Conservation (phyloP, 345 rosid species). For the Eutrema heterophyllum region DNA sequence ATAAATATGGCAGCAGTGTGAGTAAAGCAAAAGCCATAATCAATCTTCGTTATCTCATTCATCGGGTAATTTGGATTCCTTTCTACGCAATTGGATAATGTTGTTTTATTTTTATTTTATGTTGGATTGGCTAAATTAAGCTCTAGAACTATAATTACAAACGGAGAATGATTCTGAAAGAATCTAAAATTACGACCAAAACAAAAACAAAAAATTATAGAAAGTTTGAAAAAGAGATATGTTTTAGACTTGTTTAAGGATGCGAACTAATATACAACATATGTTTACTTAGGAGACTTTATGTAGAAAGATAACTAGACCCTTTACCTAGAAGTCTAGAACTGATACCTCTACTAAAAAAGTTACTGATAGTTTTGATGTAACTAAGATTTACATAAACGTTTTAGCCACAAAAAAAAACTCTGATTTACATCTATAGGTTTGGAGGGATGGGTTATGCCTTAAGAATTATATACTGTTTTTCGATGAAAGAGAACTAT, state of each 20-base stretch:
- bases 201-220: neutral
- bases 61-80: neutral
- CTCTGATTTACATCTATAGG: no score
- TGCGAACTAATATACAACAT: neutral
- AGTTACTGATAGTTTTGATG: no score
- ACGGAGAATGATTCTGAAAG: neutral
- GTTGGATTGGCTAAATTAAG: neutral
- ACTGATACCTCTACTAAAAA: neutral
- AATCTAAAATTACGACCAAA: neutral
- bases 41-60: constrained; percentile 25
- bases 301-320: neutral
- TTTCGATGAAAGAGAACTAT: no score
- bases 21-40: constrained; percentile 33
- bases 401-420: no score
- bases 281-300: neutral
- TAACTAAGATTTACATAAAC: no score
- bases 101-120: neutral
- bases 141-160: neutral
- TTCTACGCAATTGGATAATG: constrained; percentile 14
- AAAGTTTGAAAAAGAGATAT: neutral
- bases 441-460: no score
- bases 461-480: no score
- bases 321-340: no score
- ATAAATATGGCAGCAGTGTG: constrained; percentile 26
- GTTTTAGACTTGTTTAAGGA: neutral